phyloP scores from a whole-genome alignment of 2,329 filamentous ascomycete species.

The Gnomoniopsis sp. region DNA sequence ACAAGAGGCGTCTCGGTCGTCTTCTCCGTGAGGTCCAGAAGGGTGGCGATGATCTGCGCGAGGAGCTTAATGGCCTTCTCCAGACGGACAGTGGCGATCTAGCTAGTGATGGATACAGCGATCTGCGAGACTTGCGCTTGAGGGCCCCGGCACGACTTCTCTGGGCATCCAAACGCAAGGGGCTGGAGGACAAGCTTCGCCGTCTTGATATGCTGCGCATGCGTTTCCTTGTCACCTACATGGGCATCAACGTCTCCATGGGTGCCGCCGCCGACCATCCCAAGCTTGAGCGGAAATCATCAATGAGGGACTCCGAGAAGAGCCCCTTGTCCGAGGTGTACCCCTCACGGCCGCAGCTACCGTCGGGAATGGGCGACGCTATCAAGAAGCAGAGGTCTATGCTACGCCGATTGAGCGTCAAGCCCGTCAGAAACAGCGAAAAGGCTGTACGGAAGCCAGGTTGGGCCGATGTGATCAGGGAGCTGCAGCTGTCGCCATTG shows the following conservation, averaged over 20 bases:
- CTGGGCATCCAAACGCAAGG: slow-evolving; percentile 53
- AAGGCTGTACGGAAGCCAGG: slow-evolving; percentile 48
- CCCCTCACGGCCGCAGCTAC: slow-evolving; percentile 32
- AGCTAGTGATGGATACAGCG: slow-evolving; percentile 15
- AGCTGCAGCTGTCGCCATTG: slow-evolving; percentile 58
- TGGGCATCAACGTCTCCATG: slow-evolving; percentile 51
- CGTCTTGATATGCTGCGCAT: slow-evolving; percentile 60
- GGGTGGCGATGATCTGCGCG: slow-evolving; percentile 57
- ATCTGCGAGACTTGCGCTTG: slow-evolving; percentile 31
- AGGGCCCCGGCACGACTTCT: slow-evolving; percentile 48
- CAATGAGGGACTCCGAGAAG: slow-evolving; percentile 29
- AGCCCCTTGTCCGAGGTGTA: slow-evolving; percentile 22
- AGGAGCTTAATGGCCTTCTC: slow-evolving; percentile 53
- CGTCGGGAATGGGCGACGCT: slow-evolving; percentile 40
- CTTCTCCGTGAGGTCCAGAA: slow-evolving; percentile 61
- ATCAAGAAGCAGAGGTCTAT: slow-evolving; percentile 42
- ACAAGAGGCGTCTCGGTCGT: slow-evolving; percentile 57
- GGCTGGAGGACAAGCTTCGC: slow-evolving; percentile 55
- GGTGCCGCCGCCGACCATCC: slow-evolving; percentile 30
- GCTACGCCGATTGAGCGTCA: slow-evolving; percentile 50
- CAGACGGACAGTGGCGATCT: slow-evolving; percentile 39
- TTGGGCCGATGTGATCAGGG: slow-evolving; percentile 62
- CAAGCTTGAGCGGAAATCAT: slow-evolving; percentile 25
- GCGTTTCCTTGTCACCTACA: slow-evolving; percentile 62
- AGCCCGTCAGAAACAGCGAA: slow-evolving; percentile 51